Conservation (phyloP, 2,329 filamentous ascomycete species). For the Colletotrichum tropicicola region DNA sequence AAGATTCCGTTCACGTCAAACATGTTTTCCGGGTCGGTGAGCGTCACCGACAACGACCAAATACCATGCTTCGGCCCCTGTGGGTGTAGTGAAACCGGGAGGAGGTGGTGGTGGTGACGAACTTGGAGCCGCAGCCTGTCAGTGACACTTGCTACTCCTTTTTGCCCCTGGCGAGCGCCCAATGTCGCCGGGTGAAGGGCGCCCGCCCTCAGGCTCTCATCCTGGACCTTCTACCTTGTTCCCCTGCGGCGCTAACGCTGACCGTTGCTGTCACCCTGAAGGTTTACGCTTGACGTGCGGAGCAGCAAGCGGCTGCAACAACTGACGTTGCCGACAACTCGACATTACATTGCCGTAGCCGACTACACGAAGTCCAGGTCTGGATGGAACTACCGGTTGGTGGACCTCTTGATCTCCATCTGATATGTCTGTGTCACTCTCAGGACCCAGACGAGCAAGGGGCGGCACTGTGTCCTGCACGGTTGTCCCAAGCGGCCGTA, state of each 20-base stretch:
- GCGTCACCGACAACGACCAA: too few species aligned
- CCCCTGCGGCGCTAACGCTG: conserved; percentile 6
- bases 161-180: background rate
- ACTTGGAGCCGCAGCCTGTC: background rate
- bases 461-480: conserved; percentile 17
- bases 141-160: background rate
- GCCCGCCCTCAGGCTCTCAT: background rate
- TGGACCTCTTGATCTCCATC: conserved; percentile 24
- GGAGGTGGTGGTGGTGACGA: background rate
- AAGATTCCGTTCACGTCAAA: background rate
- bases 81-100: background rate
- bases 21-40: background rate
- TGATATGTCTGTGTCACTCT: conserved; percentile 26
- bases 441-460: conserved; percentile 7
- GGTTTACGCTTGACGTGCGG: conserved; percentile 25
- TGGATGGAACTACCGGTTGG: conserved; percentile 20
- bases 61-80: background rate
- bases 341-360: conserved; percentile 9
- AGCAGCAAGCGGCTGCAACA: conserved; percentile 13
- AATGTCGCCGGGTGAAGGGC: background rate
- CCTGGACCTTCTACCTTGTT: background rate
- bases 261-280: conserved; percentile 23
- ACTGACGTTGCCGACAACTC: conserved; percentile 23
- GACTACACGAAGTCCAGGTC: background rate
- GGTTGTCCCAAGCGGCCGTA: conserved; percentile 20